These are phyloP conservation scores for Trichopus zeylanicus DNA, from an alignment of 116 monocot genomes.

Conservation along the genomic window DNA sequence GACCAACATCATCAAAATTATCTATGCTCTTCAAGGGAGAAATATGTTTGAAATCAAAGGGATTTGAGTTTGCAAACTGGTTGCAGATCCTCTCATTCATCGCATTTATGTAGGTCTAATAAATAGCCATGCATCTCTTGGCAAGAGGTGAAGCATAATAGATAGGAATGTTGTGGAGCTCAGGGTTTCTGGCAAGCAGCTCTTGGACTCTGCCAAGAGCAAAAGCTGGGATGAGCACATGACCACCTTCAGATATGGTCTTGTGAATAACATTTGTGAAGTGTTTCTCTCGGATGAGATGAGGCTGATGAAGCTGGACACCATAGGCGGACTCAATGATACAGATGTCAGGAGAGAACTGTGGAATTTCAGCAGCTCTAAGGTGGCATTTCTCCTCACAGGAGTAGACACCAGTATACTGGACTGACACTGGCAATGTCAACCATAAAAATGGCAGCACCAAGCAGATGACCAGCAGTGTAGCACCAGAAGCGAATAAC, in stretches of 20 bases:
- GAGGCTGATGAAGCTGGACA: constrained; percentile 91
- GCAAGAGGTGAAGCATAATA: constrained; percentile 96
- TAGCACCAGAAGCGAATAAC: constrained; percentile 99
- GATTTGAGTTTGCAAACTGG: constrained; percentile 85
- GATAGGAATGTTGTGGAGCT: constrained; percentile 88
- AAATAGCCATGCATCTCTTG: constrained; percentile 96
- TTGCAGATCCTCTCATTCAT: constrained; percentile 94
- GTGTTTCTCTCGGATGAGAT: constrained; percentile 74
- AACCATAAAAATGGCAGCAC: constrained; percentile 99
- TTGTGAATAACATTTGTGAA: constrained; percentile 91
- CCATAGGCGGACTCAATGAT: constrained; percentile 98
- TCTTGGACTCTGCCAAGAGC: constrained; percentile 96
- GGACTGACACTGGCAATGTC: constrained; percentile 90
- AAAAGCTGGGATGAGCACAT: constrained; percentile 96
- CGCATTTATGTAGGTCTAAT: constrained; percentile 95
- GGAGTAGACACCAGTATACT: constrained; percentile 97
- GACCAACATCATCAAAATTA: constrained; percentile 89
- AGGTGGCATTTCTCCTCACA: constrained; percentile 96
- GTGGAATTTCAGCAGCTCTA: constrained; percentile 78
- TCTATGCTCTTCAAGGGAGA: constrained; percentile 89
- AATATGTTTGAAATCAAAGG: constrained; percentile 92
- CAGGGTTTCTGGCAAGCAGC: constrained; percentile 76
- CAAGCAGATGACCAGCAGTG: constrained; percentile 96
- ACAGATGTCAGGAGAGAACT: constrained; percentile 91
- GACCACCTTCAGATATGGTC: constrained; percentile 71